Conservation (phyloP, 1,139 yeast genomes). For the Magnusiomyces magnusii region DNA sequence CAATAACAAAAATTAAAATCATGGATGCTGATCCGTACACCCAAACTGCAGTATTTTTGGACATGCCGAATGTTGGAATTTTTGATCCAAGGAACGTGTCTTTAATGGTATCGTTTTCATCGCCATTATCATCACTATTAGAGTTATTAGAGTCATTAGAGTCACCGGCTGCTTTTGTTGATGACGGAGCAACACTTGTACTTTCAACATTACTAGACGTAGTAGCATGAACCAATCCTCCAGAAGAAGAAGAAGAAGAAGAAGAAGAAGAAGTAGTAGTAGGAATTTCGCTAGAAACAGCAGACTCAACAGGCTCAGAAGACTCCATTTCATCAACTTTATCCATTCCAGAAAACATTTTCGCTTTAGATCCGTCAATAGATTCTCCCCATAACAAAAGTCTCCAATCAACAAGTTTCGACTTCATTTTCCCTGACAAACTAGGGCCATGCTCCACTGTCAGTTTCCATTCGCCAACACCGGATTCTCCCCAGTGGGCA, state of each 20-base stretch:
- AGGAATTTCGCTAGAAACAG: neutral
- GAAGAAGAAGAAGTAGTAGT: too few species aligned
- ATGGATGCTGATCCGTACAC: slow-evolving; percentile 30
- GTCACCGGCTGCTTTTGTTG: neutral
- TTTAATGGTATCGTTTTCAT: neutral
- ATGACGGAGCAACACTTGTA: neutral
- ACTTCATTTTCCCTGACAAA: slow-evolving; percentile 31
- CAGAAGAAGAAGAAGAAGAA: too few species aligned
- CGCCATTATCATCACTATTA: neutral
- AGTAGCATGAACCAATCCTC: too few species aligned
- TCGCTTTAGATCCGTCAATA: slow-evolving; percentile 54
- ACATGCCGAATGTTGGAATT: slow-evolving; percentile 33
- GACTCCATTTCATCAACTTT: slow-evolving; percentile 11
- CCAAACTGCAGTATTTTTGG: slow-evolving; percentile 31
- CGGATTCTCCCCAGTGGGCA: slow-evolving; percentile 94
- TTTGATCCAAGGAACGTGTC: slow-evolving; percentile 19
- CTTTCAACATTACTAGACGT: neutral
- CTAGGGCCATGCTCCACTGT: slow-evolving; percentile 44
- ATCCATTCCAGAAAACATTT: slow-evolving; percentile 35
- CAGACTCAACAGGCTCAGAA: slow-evolving; percentile 11
- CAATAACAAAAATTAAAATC: slow-evolving; percentile 28
- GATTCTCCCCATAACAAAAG: slow-evolving; percentile 77
- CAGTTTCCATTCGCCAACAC: slow-evolving; percentile 76
- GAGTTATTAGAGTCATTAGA: neutral
- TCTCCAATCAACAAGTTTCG: slow-evolving; percentile 58